phyloP scores from a whole-genome alignment of 2,329 filamentous ascomycete genomes.

The Aureobasidium sp. region DNA sequence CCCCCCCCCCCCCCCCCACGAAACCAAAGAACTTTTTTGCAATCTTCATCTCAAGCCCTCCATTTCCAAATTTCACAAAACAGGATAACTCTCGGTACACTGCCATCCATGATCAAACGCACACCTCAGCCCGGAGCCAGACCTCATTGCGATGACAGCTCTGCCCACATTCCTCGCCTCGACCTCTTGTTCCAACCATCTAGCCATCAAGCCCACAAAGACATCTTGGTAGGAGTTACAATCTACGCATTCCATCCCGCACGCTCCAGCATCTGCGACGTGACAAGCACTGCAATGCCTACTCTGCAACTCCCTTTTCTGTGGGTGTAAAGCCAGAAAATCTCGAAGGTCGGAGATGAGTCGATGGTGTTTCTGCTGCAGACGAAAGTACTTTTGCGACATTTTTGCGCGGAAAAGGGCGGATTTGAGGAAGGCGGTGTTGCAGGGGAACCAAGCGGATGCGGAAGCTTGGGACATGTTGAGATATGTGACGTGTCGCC shows the following conservation, averaged over 20 bases:
- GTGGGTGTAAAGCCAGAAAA: background rate
- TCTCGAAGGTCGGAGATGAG: constrained; percentile 3
- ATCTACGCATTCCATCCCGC: background rate
- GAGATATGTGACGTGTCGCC: constrained; percentile 15
- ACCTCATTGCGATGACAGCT: background rate
- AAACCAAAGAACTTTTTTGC: too few species aligned
- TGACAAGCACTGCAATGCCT: constrained; percentile 12
- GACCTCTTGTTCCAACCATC: constrained; percentile 14
- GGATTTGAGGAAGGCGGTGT: background rate
- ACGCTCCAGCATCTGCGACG: background rate
- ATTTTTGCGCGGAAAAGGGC: background rate
- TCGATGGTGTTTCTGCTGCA: background rate
- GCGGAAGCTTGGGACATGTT: constrained; percentile 1
- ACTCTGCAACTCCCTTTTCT: background rate
- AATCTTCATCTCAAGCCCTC: background rate
- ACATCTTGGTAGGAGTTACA: constrained; percentile 2
- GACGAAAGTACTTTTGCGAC: background rate
- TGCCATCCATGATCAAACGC: constrained; percentile 16
- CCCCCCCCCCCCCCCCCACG: too few species aligned
- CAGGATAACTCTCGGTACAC: constrained; percentile 9
- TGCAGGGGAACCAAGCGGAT: background rate
- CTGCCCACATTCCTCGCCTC: constrained; percentile 6
- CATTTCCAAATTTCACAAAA: too few species aligned
- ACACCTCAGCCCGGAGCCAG: background rate
- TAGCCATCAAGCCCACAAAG: constrained; percentile 3